Evolutionary conservation across 2,329 filamentous ascomycete genomes (phyloP).

Genomic region (Colletotrichum sp.): DNA sequence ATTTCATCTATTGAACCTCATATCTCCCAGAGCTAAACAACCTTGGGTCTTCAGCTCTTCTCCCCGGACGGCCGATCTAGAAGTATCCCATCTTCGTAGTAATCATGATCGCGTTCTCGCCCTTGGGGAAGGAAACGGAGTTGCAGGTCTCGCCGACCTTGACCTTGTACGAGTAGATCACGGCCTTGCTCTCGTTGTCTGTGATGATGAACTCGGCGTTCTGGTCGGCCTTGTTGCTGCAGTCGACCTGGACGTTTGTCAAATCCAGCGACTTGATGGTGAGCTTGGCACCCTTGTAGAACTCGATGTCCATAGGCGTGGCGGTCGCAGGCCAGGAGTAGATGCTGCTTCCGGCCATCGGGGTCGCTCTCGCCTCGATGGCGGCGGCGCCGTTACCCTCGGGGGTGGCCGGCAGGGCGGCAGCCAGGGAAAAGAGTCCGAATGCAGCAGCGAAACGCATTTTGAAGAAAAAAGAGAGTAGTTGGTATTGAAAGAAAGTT

Average conservation of each 20-base stretch:
- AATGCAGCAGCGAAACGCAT: not conserved
- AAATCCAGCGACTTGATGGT: not conserved
- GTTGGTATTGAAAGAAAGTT: not conserved
- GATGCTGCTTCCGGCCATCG: not conserved
- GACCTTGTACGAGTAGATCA: not conserved
- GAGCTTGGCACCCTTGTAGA: not conserved
- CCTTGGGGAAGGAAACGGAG: not conserved
- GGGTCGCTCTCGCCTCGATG: not conserved
- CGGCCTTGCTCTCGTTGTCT: not conserved
- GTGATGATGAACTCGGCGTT: not conserved
- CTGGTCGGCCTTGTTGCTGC: not conserved
- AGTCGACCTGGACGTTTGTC: not conserved
- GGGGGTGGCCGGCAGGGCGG: not conserved
- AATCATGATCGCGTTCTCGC: not conserved
- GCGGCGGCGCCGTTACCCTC: not conserved
- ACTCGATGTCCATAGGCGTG: not conserved
- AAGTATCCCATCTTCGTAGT: not conserved
- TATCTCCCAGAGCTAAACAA: not conserved
- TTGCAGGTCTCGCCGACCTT: not conserved
- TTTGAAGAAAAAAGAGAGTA: not conserved
- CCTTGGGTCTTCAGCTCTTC: accelerated
- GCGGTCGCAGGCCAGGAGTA: not conserved
- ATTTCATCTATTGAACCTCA: not conserved
- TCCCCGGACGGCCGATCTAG: not conserved
- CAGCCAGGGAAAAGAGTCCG: not conserved